phyloP scores from a whole-genome alignment of 2,329 filamentous ascomycete genomes.

The Endoconidiophora laricicola region DNA sequence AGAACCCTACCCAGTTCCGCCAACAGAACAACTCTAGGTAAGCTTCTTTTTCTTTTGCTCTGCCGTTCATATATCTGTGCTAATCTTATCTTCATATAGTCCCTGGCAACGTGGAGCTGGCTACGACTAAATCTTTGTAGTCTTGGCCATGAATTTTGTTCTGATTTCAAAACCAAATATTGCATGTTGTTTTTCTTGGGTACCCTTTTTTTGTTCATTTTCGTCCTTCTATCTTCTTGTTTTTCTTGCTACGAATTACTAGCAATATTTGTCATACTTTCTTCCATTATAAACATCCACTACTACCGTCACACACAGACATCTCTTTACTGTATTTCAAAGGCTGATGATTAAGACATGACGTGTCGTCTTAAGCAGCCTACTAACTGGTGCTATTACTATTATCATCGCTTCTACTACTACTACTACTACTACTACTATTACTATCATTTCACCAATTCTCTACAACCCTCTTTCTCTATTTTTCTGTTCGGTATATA shows the following conservation, averaged over 20 bases:
- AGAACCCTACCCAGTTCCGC: constrained; percentile 19
- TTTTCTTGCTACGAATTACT: too few relatives aligned
- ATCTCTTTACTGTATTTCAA: too few relatives aligned
- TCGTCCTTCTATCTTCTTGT: neutral
- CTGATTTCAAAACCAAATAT: constrained; percentile 12
- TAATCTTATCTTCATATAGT: constrained; percentile 16
- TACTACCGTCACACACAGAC: too few relatives aligned
- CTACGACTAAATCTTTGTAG: constrained; percentile 20
- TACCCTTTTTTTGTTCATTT: neutral
- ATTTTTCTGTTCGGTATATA: neutral
- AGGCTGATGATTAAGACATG: too few relatives aligned
- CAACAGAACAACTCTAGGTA: constrained; percentile 26
- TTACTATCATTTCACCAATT: too few relatives aligned
- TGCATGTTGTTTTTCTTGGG: constrained; percentile 4
- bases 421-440: too few relatives aligned
- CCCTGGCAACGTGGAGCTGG: constrained; percentile 31
- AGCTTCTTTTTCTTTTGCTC: neutral
- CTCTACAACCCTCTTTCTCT: too few relatives aligned
- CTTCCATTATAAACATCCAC: too few relatives aligned
- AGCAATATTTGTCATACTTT: too few relatives aligned
- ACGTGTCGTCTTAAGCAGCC: too few relatives aligned
- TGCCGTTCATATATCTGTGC: neutral
- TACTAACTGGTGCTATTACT: too few relatives aligned
- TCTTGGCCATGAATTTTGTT: constrained; percentile 12
- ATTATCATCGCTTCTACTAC: too few relatives aligned